phyloP scores from a whole-genome alignment of 306 rosid genomes.

The Vachellia pachyceras region DNA sequence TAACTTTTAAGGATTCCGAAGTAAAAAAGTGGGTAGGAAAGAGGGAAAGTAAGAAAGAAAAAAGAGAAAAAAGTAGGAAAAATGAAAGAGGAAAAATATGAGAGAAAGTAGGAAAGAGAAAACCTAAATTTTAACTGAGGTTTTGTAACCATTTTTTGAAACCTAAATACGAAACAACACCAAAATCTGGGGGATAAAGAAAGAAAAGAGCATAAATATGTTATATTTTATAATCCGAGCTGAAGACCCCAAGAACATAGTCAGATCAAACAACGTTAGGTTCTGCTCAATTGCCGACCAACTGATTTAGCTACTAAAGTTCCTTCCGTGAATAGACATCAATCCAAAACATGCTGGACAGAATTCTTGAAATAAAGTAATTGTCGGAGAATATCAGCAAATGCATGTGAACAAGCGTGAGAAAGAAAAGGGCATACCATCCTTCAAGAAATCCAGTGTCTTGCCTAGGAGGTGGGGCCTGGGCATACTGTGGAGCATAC shows the following conservation, averaged over 20 bases:
- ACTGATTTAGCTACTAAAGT: background rate
- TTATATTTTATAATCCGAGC: background rate
- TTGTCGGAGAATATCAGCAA: background rate
- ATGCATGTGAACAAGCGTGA: background rate
- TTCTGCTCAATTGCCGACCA: background rate
- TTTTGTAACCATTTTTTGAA: too few relatives aligned
- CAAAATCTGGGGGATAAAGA: background rate
- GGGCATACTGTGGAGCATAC: constrained; percentile 48
- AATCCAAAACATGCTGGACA: background rate
- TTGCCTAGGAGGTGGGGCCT: constrained; percentile 46
- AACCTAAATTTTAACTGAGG: too few relatives aligned
- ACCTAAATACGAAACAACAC: too few relatives aligned
- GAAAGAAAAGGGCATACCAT: constrained; percentile 39
- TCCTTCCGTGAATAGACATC: background rate
- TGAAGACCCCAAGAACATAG: background rate
- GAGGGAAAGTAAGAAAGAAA: too few relatives aligned
- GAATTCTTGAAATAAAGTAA: background rate
- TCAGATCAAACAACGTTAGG: background rate
- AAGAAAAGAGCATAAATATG: background rate
- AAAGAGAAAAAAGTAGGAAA: too few relatives aligned
- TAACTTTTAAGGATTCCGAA: too few relatives aligned
- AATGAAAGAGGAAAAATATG: too few relatives aligned
- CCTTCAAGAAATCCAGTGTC: constrained; percentile 59
- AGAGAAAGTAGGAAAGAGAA: too few relatives aligned
- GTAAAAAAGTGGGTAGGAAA: too few relatives aligned